phyloP scores from a whole-genome alignment of 176 grass and related monocot genomes.

The Phoenix roebelenii region DNA sequence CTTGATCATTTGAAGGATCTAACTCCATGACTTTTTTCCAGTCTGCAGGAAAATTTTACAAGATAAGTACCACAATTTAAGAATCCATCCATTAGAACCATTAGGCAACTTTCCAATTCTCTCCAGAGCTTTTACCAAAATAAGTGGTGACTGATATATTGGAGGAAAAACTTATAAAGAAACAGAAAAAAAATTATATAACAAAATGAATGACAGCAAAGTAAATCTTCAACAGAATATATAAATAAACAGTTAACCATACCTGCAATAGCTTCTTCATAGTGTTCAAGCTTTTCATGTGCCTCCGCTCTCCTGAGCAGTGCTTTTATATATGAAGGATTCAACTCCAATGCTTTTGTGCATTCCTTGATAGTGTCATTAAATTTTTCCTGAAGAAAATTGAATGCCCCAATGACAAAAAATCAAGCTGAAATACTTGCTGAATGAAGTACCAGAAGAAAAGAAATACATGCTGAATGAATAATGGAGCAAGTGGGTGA shows the following conservation, averaged over 20 bases:
- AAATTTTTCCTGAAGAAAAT: conserved; percentile 48
- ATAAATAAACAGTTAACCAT: conserved; percentile 11
- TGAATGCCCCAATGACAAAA: too few relatives aligned
- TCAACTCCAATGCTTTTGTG: conserved; percentile 91
- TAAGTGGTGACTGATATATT: neutral
- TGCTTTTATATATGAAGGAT: conserved; percentile 83
- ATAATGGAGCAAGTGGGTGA: too few relatives aligned
- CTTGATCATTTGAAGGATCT: conserved; percentile 85
- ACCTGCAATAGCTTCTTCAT: conserved; percentile 96
- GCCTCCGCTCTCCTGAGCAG: conserved; percentile 83
- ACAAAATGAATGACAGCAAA: neutral
- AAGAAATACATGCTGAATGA: too few relatives aligned
- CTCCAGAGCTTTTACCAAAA: too few relatives aligned
- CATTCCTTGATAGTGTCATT: conserved; percentile 83
- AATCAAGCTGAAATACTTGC: too few relatives aligned
- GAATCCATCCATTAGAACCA: too few relatives aligned
- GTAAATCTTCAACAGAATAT: neutral
- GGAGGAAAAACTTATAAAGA: neutral
- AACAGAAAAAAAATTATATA: neutral
- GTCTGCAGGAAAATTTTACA: conserved; percentile 37
- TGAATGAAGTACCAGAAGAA: too few relatives aligned
- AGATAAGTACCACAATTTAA: too few relatives aligned
- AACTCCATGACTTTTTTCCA: conserved; percentile 77
- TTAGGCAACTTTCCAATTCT: too few relatives aligned
- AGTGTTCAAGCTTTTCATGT: conserved; percentile 93